Base-by-base conservation (phyloP, 352 stramenopile species). In the Peronosclerospora sorghi region DNA sequence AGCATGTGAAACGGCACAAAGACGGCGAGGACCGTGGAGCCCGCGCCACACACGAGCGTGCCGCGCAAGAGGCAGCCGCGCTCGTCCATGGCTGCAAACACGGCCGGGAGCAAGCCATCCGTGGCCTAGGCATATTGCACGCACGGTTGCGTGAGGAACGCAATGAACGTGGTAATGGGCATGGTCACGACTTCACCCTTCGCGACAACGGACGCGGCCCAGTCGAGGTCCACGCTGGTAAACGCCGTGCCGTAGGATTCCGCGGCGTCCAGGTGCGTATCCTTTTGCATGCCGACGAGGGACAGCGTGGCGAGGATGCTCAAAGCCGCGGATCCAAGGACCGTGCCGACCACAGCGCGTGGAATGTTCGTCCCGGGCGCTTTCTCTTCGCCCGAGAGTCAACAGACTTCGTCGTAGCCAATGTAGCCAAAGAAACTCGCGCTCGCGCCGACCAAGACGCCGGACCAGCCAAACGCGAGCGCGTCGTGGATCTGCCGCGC, bases 381-480 rank as follows among this genome's bases (percentile, higher is more conserved):
- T 53, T 86, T 92, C 1, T 83, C 72, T 47, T 96, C 86, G 0
- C 73, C 83, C 0, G 89, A 85, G 10, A 98, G 54, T 42, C 91
- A 97, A 58, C 88, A 97, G 2, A 98, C 83, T 61, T 97, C 94
- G 59, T 98, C 79, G 56, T 96, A 98, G 10, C 95, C 95, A 44
- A 98, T 82, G 58, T 96, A 98, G 2, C 94, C 94, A 58, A 96
- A 98, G 53, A 98, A 98, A 29, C 83, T 95, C 23, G 86, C 86
- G 21, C 86, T 94, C 0, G 87, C 81, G 1, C 94, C 92, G 12
- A 89, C 57, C 14, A 97, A 60, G 5, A 98, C 69, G 0, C 86
- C 85, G 0, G 65, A 65, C 62, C 63, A 78, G 28, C 85, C 85
- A 44, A 76, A 92, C 8, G 63, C 63, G 8, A 74, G 32, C 5